A percentile compares a stretch with the other conserved stretches of the same genome.
Evolutionary conservation across 768 basidiomycete genomes (phyloP).

Genomic region (Cyclocybe aegerita): DNA sequence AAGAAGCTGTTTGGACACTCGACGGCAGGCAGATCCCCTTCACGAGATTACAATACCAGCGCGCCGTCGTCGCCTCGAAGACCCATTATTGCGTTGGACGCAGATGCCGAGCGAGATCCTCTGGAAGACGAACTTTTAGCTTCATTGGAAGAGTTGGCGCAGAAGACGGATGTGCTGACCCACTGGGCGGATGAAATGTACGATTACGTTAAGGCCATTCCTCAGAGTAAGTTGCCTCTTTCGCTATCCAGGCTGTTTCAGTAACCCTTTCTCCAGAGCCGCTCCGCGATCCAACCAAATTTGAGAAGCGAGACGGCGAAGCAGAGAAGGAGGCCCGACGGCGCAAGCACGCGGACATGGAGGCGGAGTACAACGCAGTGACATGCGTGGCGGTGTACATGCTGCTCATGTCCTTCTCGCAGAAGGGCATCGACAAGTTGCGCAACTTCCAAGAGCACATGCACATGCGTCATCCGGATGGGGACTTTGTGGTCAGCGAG

Average conservation of each 20-base stretch:
- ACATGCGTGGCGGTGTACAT: slow-evolving; percentile 89
- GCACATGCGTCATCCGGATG: slow-evolving; percentile 78
- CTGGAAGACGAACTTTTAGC: slow-evolving; percentile 84
- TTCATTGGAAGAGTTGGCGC: slow-evolving; percentile 83
- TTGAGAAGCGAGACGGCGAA: slow-evolving; percentile 69
- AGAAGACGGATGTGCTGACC: slow-evolving; percentile 93
- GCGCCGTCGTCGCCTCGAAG: slow-evolving; percentile 57
- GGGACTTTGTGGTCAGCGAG: slow-evolving; percentile 72
- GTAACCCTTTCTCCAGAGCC: slow-evolving; percentile 53
- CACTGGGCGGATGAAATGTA: slow-evolving; percentile 96
- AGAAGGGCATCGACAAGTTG: slow-evolving; percentile 87
- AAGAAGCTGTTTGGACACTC: slow-evolving; percentile 76
- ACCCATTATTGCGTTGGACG: slow-evolving; percentile 47
- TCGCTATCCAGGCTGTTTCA: neutral
- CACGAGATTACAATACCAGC: slow-evolving; percentile 30
- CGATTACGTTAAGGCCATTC: slow-evolving; percentile 80
- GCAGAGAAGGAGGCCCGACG: slow-evolving; percentile 65
- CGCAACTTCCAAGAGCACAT: slow-evolving; percentile 77
- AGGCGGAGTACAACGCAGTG: slow-evolving; percentile 80
- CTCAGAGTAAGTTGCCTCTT: slow-evolving; percentile 61
- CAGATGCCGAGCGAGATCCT: slow-evolving; percentile 54
- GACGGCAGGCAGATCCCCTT: slow-evolving; percentile 34
- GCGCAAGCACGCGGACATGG: slow-evolving; percentile 72
- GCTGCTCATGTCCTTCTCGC: slow-evolving; percentile 89
- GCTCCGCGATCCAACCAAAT: slow-evolving; percentile 77